Evolutionary conservation across 306 rosid genomes (phyloP).

Genomic region (Begonia masoniana): DNA sequence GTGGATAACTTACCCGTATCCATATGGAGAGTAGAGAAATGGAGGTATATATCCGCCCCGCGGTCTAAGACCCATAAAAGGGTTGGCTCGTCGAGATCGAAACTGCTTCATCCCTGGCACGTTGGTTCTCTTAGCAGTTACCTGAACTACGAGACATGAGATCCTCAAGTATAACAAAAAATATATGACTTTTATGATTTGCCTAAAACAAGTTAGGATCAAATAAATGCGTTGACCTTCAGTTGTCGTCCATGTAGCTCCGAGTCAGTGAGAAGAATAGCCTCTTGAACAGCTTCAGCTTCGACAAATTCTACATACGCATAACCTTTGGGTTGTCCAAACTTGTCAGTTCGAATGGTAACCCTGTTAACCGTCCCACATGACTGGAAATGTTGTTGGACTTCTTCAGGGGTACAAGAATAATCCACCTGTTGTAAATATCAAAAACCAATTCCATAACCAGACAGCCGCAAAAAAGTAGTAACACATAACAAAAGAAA

Average conservation of each 20-base stretch:
- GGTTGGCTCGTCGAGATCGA: conserved; percentile 56
- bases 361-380: too few relatives aligned
- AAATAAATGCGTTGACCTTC: conserved; percentile 26
- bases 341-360: conserved; percentile 78
- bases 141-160: too few relatives aligned
- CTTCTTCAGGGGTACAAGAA: conserved; percentile 78
- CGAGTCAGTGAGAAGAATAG: conserved; percentile 60
- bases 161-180: too few relatives aligned
- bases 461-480: too few relatives aligned
- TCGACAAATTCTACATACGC: conserved; percentile 80
- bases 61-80: conserved; percentile 48
- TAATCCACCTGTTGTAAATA: conserved; percentile 55
- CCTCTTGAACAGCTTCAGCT: conserved; percentile 74
- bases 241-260: conserved; percentile 81
- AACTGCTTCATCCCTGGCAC: conserved; percentile 75
- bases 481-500: too few relatives aligned
- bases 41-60: conserved; percentile 48
- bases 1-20: conserved; percentile 46
- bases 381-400: conserved; percentile 53
- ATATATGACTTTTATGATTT: too few relatives aligned
- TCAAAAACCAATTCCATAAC: too few relatives aligned
- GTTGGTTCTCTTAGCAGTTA: conserved; percentile 17
- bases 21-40: conserved; percentile 49
- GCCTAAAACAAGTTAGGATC: too few relatives aligned
- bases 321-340: conserved; percentile 85